Base-by-base conservation (phyloP, 345 rosid genomes). In the Eucalyptus pauciflora region DNA sequence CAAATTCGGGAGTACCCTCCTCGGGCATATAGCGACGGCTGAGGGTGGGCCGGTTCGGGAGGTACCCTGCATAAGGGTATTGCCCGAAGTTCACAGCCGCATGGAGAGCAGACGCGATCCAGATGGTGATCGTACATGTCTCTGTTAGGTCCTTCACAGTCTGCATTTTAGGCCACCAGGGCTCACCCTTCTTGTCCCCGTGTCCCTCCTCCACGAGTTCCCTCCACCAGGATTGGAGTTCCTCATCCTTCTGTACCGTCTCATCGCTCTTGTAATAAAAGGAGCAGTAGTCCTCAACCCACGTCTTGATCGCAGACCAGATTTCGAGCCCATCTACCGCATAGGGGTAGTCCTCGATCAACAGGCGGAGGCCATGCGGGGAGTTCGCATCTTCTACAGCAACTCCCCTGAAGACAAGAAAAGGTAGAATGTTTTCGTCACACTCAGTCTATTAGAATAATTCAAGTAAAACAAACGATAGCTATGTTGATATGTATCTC, bases 161-260 rank as follows among this genome's bases (percentile, higher is more conserved):
- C 48, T 89, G 86, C 87, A 89, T 87, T 33, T 89, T 33, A 88
- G 94, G 92, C 95, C 94, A 92, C 94, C 93, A 91, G 12, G 90
- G 91, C 49, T 91, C 91, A 14, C 90, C 87, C 88, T 90, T 93
- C 89, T 48, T 88, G 93, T 93, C 95, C 1, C 93, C 95, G 29
- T 93, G 95, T 18, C 93, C 95, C 20, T n/a, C 89, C 60, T 92
- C 90, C 13, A 91, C 79, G 43, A 93, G 31, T 86, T 92, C 95
- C 31, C 92, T 88, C 95, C 94, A 93, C 95, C 95, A 93, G 2
- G 92, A 79, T 85, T 93, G 95, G 27, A 93, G 88, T 60, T 93
- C 95, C 17, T 41, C 4, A 79, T 93, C 95, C 41, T 81, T 24
- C 62, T 29, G 90, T 7, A 93, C 88, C 56, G 46, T 67, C 13